Base-by-base conservation (phyloP, 805 yeast species). In the Hanseniaspora meyeri region DNA sequence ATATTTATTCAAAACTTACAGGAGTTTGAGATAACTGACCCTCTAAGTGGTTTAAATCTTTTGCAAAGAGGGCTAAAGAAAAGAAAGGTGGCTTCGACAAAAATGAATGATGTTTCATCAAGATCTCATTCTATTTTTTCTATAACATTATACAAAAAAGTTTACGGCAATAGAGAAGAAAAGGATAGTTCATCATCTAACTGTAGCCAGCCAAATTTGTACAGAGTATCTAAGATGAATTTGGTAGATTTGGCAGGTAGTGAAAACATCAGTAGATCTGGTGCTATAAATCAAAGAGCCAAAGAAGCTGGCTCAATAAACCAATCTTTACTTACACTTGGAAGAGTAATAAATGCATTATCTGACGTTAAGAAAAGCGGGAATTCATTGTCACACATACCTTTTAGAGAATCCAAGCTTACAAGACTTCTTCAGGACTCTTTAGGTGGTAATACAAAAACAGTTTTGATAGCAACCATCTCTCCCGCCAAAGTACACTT, bases 161-260 rank as follows among this genome's bases (percentile, higher is more conserved):
- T 48, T 4, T 31, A 32, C 14, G 43, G 42, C 4, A 34, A 32
- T 11, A 47, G 32, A 16, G 34, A 29, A 0, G 29, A 24, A 63
- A 64, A 27, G 54, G 58, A 36, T 36, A 20, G 10, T 9, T 31
- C 45, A 46, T 5, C 43, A 2, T 24, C 24, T 7, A 72, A 19
- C 7, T 29, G 17, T 9, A 78, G 51, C 68, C 73, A 68, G 19
- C 70, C 70, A 24, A 82, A 78, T 57, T 62, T 72, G 27, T 75
- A 76, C 59, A 71, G 81, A 59, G 69, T 77, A 27, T 81, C 89
- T 7, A 88, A 87, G 63, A 80, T 88, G 74, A 88, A 90, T 66
- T 72, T 90, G 24, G 97, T 91, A 6, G 97, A 91, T 71, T 74
- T 91, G 60, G 98, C 97, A 0, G 97, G 98, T 0, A 86, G 95